These are phyloP conservation scores for Stagonosporopsis rhizophila DNA, from an alignment of 2,329 filamentous ascomycete species.

Conservation along the genomic window DNA sequence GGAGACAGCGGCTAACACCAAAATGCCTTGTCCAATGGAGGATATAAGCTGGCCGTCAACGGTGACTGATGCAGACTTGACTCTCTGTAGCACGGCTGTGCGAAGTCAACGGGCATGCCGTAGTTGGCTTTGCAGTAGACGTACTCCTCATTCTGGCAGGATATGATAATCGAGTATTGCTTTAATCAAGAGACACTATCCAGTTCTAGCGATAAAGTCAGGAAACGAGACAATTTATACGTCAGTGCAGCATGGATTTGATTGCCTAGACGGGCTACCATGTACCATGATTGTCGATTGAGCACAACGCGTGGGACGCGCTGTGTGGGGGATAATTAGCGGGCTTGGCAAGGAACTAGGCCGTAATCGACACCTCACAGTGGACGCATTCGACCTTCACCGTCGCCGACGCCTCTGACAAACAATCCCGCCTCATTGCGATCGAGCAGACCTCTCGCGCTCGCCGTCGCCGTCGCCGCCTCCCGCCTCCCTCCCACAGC, in stretches of 20 bases:
- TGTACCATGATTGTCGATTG: slow-evolving; percentile 3
- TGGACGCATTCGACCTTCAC: slow-evolving; percentile 37
- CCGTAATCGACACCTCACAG: slow-evolving; percentile 30
- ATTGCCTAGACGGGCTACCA: slow-evolving; percentile 7
- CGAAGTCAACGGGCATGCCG: slow-evolving; percentile 21
- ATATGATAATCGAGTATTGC: slow-evolving; percentile 16
- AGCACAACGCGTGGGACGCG: slow-evolving; percentile 21
- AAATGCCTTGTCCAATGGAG: slow-evolving; percentile 84
- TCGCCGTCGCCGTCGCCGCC: slow-evolving; percentile 18
- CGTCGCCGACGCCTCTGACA: slow-evolving; percentile 23
- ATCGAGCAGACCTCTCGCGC: slow-evolving; percentile 31
- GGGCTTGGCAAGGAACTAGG: slow-evolving; percentile 35
- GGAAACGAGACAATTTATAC: background rate
- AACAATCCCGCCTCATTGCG: slow-evolving; percentile 25
- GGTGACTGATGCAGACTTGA: slow-evolving; percentile 93
- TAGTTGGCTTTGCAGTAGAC: slow-evolving; percentile 18
- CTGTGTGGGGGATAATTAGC: slow-evolving; percentile 16
- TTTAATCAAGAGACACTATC: background rate
- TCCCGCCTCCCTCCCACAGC: slow-evolving; percentile 9
- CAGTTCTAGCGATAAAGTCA: background rate
- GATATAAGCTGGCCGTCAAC: slow-evolving; percentile 91
- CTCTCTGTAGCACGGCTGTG: slow-evolving; percentile 87
- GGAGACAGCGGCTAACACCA: slow-evolving; percentile 90
- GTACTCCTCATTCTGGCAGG: slow-evolving; percentile 35
- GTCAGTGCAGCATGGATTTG: slow-evolving; percentile 2